A percentile compares a stretch with the other conserved stretches of the same genome.
Evolutionary conservation across 2,329 filamentous ascomycete genomes (phyloP).

Genomic region (Trichophyton mentagrophytes): DNA sequence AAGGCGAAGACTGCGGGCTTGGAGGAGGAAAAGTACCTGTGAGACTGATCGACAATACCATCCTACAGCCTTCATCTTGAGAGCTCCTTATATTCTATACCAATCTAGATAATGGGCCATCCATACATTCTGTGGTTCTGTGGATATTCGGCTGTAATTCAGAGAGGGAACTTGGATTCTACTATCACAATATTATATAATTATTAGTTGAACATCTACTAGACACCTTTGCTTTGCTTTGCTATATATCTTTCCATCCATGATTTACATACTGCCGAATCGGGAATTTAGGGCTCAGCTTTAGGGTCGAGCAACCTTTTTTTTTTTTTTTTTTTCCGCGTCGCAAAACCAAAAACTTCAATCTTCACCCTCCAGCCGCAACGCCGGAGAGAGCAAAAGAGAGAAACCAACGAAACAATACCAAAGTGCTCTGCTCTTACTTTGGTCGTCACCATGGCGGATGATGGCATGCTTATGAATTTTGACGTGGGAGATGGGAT

Average conservation of each 20-base stretch:
- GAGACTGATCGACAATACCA: conserved; percentile 86
- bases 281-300: not conserved
- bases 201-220: not conserved
- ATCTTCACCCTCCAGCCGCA: not conserved
- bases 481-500: conserved; percentile 64
- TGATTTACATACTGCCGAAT: not conserved
- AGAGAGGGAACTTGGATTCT: not conserved
- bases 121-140: not conserved
- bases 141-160: not conserved
- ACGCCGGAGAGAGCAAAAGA: not conserved
- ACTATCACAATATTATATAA: not conserved
- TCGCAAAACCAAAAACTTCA: not conserved
- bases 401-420: not conserved
- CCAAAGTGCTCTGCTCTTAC: not conserved
- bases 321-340: not conserved
- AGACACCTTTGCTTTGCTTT: not conserved
- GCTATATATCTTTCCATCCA: no score
- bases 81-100: not conserved
- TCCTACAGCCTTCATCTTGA: conserved; percentile 39
- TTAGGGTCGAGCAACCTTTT: not conserved
- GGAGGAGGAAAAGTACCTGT: conserved; percentile 65
- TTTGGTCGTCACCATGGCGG: conserved; percentile 51
- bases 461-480: conserved; percentile 90
- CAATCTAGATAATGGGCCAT: not conserved
- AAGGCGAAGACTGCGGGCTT: conserved; percentile 57